phyloP scores from a whole-genome alignment of 345 rosid genomes.

The Linum lewisii region DNA sequence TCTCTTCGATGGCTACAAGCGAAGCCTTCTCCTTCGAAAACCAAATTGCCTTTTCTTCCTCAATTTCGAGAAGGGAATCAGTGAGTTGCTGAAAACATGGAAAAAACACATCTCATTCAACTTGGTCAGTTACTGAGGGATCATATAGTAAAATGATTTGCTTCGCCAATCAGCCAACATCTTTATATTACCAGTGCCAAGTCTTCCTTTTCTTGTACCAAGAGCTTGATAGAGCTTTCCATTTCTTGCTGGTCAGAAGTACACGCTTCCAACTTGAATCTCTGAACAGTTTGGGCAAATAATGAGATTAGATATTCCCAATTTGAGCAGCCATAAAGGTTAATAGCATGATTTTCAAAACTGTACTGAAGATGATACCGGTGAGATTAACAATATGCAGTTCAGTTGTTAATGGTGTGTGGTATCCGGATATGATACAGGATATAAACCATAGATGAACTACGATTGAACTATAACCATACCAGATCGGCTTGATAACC shows the following conservation, averaged over 20 bases:
- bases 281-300: conserved; percentile 44
- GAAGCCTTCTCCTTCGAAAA: conserved; percentile 62
- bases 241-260: conserved; percentile 37
- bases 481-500: too few relatives aligned
- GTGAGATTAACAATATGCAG: too few relatives aligned
- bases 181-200: conserved; percentile 58
- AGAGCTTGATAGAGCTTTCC: conserved; percentile 38
- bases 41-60: conserved; percentile 87
- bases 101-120: conserved; percentile 1
- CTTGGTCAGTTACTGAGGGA: background rate
- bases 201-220: conserved; percentile 80
- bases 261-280: conserved; percentile 48
- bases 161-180: background rate
- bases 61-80: conserved; percentile 75
- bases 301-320: conserved; percentile 7
- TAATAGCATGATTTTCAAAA: too few relatives aligned
- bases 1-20: conserved; percentile 51
- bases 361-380: too few relatives aligned
- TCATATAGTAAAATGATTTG: background rate
- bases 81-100: conserved; percentile 58
- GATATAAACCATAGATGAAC: too few relatives aligned
- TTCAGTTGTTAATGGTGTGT: too few relatives aligned
- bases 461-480: too few relatives aligned
- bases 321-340: background rate
- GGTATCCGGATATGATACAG: too few relatives aligned